Percentiles rank a stretch among this genome's conserved stretches.
Conservation (phyloP, 352 stramenopile genomes). For the Thalassiosira mediterranea region DNA sequence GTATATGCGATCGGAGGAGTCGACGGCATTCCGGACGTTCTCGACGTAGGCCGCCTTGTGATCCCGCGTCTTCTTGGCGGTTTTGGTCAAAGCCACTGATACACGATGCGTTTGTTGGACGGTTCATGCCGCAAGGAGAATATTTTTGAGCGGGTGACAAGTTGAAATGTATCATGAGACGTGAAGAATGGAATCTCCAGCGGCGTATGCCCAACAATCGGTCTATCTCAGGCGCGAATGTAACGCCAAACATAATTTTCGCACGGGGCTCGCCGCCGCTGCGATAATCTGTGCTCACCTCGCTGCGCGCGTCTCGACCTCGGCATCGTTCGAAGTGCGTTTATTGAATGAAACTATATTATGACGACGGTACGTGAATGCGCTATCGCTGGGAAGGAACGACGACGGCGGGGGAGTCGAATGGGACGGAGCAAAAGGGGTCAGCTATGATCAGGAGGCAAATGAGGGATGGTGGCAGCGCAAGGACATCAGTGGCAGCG, state of each 20-base stretch:
- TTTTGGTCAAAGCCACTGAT: slow-evolving; percentile 91
- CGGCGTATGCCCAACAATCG: slow-evolving; percentile 1
- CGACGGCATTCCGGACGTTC: slow-evolving; percentile 91
- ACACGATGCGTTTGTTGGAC: slow-evolving; percentile 11
- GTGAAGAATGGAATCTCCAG: slow-evolving; percentile 16
- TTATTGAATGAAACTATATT: too few species aligned
- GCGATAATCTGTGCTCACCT: too few species aligned
- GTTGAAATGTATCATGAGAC: slow-evolving; percentile 1
- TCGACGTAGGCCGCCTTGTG: slow-evolving; percentile 95
- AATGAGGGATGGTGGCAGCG: too few species aligned
- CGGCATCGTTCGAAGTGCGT: slow-evolving; percentile 56
- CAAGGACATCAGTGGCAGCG: too few species aligned
- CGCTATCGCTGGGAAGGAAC: too few species aligned
- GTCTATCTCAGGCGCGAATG: neutral
- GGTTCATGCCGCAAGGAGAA: neutral
- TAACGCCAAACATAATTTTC: neutral
- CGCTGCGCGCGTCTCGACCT: slow-evolving; percentile 55
- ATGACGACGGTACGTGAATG: too few species aligned
- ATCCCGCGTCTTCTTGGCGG: slow-evolving; percentile 93
- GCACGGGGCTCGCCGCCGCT: neutral
- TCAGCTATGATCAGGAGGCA: too few species aligned
- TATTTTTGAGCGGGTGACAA: neutral
- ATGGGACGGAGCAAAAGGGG: too few species aligned
- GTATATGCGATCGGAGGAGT: slow-evolving; percentile 92
- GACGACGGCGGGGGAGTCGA: too few species aligned